Base-by-base conservation (phyloP, 495 filamentous ascomycete genomes). In the Trichocladium antarcticum region DNA sequence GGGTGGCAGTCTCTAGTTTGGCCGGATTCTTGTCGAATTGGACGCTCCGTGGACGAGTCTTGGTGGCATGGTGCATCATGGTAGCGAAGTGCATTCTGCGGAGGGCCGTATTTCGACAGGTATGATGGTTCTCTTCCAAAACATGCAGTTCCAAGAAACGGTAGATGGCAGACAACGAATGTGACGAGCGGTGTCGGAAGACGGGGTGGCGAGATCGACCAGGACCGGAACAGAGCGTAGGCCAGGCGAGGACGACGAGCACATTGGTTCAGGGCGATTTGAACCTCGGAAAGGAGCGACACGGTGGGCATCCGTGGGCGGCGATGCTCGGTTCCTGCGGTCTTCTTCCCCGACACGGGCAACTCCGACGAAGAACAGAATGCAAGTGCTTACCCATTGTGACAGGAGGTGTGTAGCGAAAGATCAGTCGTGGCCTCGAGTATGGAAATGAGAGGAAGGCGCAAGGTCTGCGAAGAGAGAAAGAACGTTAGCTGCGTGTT, bases 301-400 rank as follows among this genome's bases (percentile, higher is more conserved):
- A 57, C 39, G 43, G 42, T 53, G 42, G 51, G 42, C 32, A 54
- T 47, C 49, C 49, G 44, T 10, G 14, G 31, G 19, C 49, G 45
- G 58, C 49, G 58, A 58, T 58, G 51, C 3, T 27, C n/a, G 24
- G 50, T 49, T 56, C 59, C 57, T 56, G 57, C 57, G 47, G 47
- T 48, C 57, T 53, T 45, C 35, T n/a, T 51, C 45, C 61, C 59
- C 60, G 32, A 52, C 49, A 53, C 51, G 49, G 56, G 48, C 51
- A 56, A 44, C 37, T 58, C 58, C 27, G 58, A 45, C 49, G 54
- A 45, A 45, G 39, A 64, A 61, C 37, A 57, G 9, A 50, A 58
- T 56, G 62, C 57, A 61, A 60, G 62, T 56, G 64, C 70, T 73
- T 74, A 73, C 71, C 71, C 70, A 73, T 74, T 63, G 62, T 49